phyloP scores from a whole-genome alignment of 805 yeast species.

The Candida sonorensis region DNA sequence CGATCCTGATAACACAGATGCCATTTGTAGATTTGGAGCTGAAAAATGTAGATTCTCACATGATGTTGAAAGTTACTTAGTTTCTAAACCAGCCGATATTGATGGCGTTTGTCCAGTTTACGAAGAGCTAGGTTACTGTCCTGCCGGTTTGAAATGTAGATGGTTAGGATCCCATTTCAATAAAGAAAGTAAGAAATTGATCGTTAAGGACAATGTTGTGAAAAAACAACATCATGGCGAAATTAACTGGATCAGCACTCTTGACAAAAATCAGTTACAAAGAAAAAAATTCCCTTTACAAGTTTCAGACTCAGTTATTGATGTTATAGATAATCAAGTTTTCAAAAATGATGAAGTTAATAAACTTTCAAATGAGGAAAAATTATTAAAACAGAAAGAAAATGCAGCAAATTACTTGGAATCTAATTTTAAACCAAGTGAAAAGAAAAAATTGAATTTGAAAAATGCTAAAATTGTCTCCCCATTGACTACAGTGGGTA shows the following conservation, averaged over 20 bases:
- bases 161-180: slow-evolving; percentile 74
- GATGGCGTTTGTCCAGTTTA: slow-evolving; percentile 82
- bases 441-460: slow-evolving; percentile 70
- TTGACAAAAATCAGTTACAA: slow-evolving; percentile 41
- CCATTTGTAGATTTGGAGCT: slow-evolving; percentile 57
- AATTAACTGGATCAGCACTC: slow-evolving; percentile 52
- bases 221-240: slow-evolving; percentile 36
- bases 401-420: slow-evolving; percentile 56
- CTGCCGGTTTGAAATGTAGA: slow-evolving; percentile 87
- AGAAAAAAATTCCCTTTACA: slow-evolving; percentile 57
- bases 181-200: slow-evolving; percentile 36
- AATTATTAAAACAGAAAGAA: slow-evolving; percentile 24
- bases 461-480: slow-evolving; percentile 78
- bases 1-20: slow-evolving; percentile 40
- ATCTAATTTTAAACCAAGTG: slow-evolving; percentile 69
- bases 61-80: slow-evolving; percentile 59
- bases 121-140: slow-evolving; percentile 79
- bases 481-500: slow-evolving; percentile 97
- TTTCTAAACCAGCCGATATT: slow-evolving; percentile 62
- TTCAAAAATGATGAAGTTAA: slow-evolving; percentile 31
- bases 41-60: slow-evolving; percentile 73
- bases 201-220: slow-evolving; percentile 35
- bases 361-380: slow-evolving; percentile 27
- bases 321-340: slow-evolving; percentile 58
- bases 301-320: slow-evolving; percentile 49